Base-by-base conservation (phyloP, 2,329 filamentous ascomycete genomes). In the Nemania bipapillata region DNA sequence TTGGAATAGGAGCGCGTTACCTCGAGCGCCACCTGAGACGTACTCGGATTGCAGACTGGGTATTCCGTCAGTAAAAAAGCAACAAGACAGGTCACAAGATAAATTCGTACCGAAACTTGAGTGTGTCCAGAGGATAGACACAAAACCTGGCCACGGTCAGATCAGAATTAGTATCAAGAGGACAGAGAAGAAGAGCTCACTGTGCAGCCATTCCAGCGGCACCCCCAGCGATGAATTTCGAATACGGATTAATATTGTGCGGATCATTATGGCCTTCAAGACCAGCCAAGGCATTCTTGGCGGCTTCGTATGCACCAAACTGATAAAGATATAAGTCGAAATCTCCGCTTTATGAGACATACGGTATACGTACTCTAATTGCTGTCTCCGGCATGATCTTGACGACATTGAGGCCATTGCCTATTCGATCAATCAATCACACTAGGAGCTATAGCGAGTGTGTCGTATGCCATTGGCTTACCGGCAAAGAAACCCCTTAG, bases 311-410 rank as follows among this genome's bases (percentile, higher is more conserved):
- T 22, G 94, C 95, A 68, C 96, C 96, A 79, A 99, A 99, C 81
- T 85, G 50, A 45, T 22, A 35, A 17, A n/a, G 20, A 15, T 17
- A 58, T 77, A 58, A 78, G 74, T 49, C 24, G 24, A 17, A 15
- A 2, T 22, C 62, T 42, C 17, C 5, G n/a, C 17, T 11, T 26
- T 22, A 49, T 15, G 6, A 57, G 22, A 49, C 47, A 2, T 26
- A 47, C 52, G 53, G 37, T 26, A 61, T 57, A 74, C 74, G 42
- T 77, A 84, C 83, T 75, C 97, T 97, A 78, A 99, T 97, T 28
- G 96, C 95, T 30, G 95, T 97, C 82, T 99, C 96, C 0, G 96
- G 96, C 93, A 98, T 97, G 69, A 99, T 96, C 81, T 99, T 99
- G 77, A 97, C 81, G 2, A 99, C 94, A 75, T 99, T 99, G 74